Evolutionary conservation across 2,329 filamentous ascomycete genomes (phyloP).

Genomic region (Herpotrichia juniperi): DNA sequence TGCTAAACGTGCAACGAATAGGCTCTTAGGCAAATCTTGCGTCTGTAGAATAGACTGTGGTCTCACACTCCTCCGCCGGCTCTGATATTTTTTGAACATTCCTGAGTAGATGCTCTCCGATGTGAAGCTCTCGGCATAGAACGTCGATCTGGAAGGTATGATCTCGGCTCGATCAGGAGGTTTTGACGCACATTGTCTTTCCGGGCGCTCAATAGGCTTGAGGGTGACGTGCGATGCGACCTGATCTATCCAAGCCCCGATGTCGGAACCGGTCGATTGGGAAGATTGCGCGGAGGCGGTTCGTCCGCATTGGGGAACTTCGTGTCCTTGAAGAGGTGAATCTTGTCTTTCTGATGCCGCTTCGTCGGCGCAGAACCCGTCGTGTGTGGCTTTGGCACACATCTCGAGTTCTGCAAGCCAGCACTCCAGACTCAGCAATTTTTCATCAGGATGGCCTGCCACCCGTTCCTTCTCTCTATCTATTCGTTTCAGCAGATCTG

Average conservation of each 20-base stretch:
- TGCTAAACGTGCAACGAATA: not conserved
- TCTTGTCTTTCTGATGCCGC: not conserved
- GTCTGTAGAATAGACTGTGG: not conserved
- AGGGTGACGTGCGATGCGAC: not conserved
- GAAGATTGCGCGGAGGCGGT: not conserved
- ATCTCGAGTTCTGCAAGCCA: constrained; percentile 2
- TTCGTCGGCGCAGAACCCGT: not conserved
- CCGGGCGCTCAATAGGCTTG: constrained; percentile 1
- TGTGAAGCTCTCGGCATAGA: constrained; percentile 35
- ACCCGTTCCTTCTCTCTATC: constrained; percentile 29
- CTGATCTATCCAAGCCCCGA: constrained; percentile 5
- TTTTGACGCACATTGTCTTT: constrained; percentile 1
- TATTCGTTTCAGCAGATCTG: constrained; percentile 29
- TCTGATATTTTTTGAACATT: constrained; percentile 24
- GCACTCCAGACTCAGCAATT: not conserved
- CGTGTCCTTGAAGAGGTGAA: not conserved
- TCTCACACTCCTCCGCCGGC: constrained; percentile 15
- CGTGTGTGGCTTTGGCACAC: constrained; percentile 2
- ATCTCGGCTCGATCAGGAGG: constrained; percentile 10
- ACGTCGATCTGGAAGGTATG: constrained; percentile 30
- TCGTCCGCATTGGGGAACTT: not conserved
- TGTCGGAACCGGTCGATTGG: not conserved
- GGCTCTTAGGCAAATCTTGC: not conserved
- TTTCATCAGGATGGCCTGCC: constrained; percentile 16
- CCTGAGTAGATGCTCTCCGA: constrained; percentile 26